Evolutionary conservation across 805 yeast genomes (phyloP).

Genomic region (Spathaspora arborariae): DNA sequence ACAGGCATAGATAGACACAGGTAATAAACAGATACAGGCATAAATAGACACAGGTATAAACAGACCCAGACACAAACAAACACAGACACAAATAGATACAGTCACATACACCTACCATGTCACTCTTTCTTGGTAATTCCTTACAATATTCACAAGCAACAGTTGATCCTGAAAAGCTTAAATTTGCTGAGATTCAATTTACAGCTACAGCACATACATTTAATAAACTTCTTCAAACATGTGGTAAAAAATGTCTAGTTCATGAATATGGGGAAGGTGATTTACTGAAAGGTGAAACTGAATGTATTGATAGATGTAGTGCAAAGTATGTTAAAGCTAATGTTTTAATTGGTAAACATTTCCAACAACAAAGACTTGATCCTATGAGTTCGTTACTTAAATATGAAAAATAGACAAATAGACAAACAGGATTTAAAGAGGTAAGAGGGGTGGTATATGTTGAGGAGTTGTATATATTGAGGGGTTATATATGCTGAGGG

Average conservation of each 20-base stretch:
- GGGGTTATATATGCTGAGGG: too few relatives aligned
- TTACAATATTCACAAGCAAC: constrained; percentile 40
- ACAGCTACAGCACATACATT: constrained; percentile 59
- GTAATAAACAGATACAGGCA: too few relatives aligned
- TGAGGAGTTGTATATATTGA: neutral
- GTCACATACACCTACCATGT: constrained; percentile 41
- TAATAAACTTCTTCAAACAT: constrained; percentile 54
- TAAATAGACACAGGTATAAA: neutral
- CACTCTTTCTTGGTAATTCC: constrained; percentile 53
- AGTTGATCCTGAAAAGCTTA: constrained; percentile 57
- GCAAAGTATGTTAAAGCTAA: constrained; percentile 77
- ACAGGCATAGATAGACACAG: too few relatives aligned
- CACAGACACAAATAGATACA: neutral
- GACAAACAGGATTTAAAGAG: too few relatives aligned
- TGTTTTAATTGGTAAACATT: constrained; percentile 54
- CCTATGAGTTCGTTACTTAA: constrained; percentile 44
- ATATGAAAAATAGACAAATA: too few relatives aligned
- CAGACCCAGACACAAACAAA: neutral
- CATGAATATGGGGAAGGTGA: constrained; percentile 84
- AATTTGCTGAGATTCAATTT: constrained; percentile 64
- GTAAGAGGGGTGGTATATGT: too few relatives aligned
- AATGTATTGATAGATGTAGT: constrained; percentile 85
- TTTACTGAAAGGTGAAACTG: constrained; percentile 75
- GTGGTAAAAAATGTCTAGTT: constrained; percentile 78
- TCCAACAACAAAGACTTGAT: constrained; percentile 35